A percentile compares a stretch with the other conserved stretches of the same genome.
Conservation (phyloP, 2,329 filamentous ascomycete genomes). For the Neofusicoccum laricinum region DNA sequence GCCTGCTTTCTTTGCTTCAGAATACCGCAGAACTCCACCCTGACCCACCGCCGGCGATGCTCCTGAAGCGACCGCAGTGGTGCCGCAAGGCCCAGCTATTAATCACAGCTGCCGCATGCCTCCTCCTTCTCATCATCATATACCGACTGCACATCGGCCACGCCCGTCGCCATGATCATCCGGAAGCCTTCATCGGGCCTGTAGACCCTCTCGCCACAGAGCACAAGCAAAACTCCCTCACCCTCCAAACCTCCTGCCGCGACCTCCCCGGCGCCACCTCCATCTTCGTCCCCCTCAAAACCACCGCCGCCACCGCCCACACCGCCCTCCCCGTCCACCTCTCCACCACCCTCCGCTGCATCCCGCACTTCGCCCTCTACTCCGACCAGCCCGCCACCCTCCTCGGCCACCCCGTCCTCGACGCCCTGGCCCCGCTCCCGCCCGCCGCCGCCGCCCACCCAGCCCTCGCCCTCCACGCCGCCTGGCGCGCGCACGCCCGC, state of each 20-base stretch:
- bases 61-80: too few relatives aligned
- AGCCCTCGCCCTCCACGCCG: constrained; percentile 42
- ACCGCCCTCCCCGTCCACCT: constrained; percentile 52
- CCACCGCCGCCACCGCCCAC: constrained; percentile 57
- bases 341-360: constrained; percentile 34
- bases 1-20: too few relatives aligned
- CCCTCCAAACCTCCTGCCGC: constrained; percentile 27
- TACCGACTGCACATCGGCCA: too few relatives aligned
- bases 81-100: too few relatives aligned
- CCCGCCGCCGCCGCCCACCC: too few relatives aligned
- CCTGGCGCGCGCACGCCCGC: constrained; percentile 41
- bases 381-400: constrained; percentile 38
- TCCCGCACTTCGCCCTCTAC: constrained; percentile 34
- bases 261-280: constrained; percentile 43
- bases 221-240: constrained; percentile 16
- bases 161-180: too few relatives aligned
- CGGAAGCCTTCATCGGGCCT: too few relatives aligned
- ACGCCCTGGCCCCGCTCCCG: constrained; percentile 44
- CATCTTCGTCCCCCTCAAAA: constrained; percentile 57
- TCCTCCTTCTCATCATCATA: too few relatives aligned
- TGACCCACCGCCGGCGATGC: too few relatives aligned
- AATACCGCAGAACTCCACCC: too few relatives aligned
- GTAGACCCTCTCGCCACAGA: too few relatives aligned
- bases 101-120: too few relatives aligned
- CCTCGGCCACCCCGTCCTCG: constrained; percentile 49